Conservation (phyloP, 495 filamentous ascomycete genomes). For the Hyaloscypha bicolor region DNA sequence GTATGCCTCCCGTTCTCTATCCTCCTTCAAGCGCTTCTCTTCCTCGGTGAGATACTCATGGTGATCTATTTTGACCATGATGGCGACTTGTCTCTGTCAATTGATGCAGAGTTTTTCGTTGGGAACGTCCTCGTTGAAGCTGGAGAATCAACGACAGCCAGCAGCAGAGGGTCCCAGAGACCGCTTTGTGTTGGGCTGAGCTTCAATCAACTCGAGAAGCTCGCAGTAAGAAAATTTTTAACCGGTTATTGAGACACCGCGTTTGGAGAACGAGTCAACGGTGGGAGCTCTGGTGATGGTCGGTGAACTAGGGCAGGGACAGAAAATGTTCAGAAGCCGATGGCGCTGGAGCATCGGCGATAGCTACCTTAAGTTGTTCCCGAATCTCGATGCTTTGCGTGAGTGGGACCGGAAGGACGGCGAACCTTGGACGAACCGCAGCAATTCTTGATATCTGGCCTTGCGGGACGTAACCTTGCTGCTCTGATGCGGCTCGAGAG, state of each 20-base stretch:
- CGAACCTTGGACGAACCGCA: background rate
- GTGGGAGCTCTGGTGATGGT: background rate
- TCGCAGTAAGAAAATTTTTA: background rate
- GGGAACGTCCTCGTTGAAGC: background rate
- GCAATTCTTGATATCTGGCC: slow-evolving; percentile 1
- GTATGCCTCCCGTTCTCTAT: slow-evolving; percentile 75
- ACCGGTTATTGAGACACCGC: background rate
- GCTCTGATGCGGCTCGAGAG: too few species aligned
- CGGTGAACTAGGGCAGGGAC: background rate
- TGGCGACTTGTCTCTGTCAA: slow-evolving; percentile 13
- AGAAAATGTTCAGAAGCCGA: background rate
- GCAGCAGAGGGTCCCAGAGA: background rate
- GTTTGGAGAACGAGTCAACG: background rate
- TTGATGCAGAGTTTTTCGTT: background rate
- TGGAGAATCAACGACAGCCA: background rate
- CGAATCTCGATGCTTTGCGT: too few species aligned
- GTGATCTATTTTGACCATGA: slow-evolving; percentile 86
- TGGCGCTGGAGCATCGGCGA: slow-evolving; percentile 2
- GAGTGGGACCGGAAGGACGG: too few species aligned
- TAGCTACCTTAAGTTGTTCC: background rate
- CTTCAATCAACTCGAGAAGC: background rate
- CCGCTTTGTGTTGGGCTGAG: background rate
- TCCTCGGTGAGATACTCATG: slow-evolving; percentile 84
- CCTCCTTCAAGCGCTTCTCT: slow-evolving; percentile 85
- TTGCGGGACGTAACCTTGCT: background rate